phyloP scores from a whole-genome alignment of 2,329 filamentous ascomycete genomes.

The Fusarium fracticaudum region DNA sequence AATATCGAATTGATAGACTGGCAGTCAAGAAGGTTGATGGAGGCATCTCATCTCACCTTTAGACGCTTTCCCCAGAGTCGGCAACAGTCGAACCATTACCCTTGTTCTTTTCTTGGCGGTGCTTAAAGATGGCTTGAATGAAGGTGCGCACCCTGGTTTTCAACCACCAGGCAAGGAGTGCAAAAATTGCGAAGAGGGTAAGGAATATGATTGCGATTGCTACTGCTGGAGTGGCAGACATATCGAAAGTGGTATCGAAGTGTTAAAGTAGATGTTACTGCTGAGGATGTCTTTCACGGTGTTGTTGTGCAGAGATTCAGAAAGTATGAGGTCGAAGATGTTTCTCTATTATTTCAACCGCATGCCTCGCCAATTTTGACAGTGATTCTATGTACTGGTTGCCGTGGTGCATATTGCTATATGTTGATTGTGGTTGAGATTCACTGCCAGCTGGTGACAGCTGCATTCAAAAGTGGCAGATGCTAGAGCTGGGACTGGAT shows the following conservation, averaged over 20 bases:
- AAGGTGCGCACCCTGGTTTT: constrained; percentile 45
- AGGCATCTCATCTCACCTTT: not conserved
- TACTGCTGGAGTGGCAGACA: constrained; percentile 43
- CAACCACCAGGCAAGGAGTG: constrained; percentile 44
- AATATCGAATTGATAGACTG: not conserved
- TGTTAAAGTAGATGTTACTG: not conserved
- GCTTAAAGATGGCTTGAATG: constrained; percentile 39
- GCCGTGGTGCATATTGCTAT: not conserved
- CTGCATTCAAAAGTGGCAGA: not conserved
- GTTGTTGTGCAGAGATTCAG: not conserved
- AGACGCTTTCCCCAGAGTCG: constrained; percentile 22
- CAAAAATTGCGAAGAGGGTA: constrained; percentile 44
- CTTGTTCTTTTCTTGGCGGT: constrained; percentile 24
- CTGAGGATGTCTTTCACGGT: not conserved
- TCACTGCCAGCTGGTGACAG: constrained; percentile 14
- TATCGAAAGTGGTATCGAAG: constrained; percentile 3
- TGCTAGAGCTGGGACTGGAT: constrained; percentile 6
- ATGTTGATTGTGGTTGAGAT: constrained; percentile 7
- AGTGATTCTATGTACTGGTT: not conserved
- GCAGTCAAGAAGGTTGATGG: not conserved
- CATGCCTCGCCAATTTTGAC: not conserved
- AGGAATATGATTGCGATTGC: constrained; percentile 48
- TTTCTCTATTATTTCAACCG: not conserved
- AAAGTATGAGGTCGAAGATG: not conserved
- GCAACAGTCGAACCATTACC: constrained; percentile 11